Conservation (phyloP, 305 asterid species). For the Solanum hybrid region DNA sequence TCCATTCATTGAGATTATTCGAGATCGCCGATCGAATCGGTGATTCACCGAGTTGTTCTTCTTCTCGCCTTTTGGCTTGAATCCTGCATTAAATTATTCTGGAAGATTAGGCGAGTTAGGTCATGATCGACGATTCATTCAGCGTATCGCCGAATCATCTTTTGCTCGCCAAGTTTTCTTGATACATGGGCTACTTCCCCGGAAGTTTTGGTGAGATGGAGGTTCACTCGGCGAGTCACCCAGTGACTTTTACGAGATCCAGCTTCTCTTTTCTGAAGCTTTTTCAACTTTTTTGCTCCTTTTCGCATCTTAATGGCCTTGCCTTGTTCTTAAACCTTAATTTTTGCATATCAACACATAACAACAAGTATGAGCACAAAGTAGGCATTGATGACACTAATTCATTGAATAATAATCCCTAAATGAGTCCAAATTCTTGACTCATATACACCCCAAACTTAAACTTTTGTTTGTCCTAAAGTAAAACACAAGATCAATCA, state of each 20-base stretch:
- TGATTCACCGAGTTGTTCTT: neutral
- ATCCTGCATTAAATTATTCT: neutral
- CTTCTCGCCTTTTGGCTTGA: neutral
- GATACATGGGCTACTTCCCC: neutral
- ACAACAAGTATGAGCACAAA: neutral
- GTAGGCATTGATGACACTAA: neutral
- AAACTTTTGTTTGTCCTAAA: neutral
- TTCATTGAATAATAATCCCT: neutral
- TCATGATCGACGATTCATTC: neutral
- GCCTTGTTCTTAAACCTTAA: neutral
- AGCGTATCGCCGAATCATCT: neutral
- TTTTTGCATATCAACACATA: neutral
- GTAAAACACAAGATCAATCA: neutral
- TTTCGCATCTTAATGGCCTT: neutral
- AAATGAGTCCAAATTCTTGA: neutral
- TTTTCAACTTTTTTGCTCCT: neutral
- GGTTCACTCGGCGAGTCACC: neutral
- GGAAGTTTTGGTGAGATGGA: neutral
- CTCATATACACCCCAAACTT: neutral
- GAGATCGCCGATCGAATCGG: neutral
- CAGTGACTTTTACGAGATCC: neutral
- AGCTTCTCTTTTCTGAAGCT: no score
- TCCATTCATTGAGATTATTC: neutral
- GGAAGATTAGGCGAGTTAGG: neutral
- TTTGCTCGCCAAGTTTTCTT: neutral